Conservation (phyloP, 495 filamentous ascomycete genomes). For the Hypoxylon perforatum region DNA sequence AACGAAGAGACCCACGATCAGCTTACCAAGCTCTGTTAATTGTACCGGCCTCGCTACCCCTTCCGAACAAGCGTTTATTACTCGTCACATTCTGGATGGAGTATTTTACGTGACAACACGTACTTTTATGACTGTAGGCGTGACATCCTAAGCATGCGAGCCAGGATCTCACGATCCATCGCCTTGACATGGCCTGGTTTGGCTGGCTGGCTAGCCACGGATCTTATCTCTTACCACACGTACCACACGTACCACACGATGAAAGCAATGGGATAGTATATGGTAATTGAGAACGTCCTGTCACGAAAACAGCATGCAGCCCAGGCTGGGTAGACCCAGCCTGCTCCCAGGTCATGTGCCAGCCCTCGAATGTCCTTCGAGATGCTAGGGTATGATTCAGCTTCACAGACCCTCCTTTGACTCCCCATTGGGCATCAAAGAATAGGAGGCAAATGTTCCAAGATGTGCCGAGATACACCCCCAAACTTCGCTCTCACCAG, state of each 20-base stretch:
- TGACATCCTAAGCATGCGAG: conserved; percentile 2
- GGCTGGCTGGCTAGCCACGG: conserved; percentile 18
- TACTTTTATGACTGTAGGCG: conserved; percentile 2
- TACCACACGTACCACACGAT: conserved; percentile 27
- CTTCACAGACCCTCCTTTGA: conserved; percentile 13
- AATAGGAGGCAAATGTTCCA: not conserved
- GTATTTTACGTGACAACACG: conserved; percentile 23
- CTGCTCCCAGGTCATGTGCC: conserved; percentile 5
- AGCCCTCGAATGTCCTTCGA: conserved; percentile 13
- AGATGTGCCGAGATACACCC: conserved; percentile 12
- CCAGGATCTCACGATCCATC: conserved; percentile 22
- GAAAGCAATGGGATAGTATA: not conserved
- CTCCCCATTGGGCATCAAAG: conserved; percentile 31
- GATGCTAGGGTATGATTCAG: conserved; percentile 15
- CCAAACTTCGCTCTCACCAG: not conserved
- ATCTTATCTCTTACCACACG: no score
- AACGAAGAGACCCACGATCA: conserved; percentile 15
- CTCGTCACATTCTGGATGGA: conserved; percentile 23
- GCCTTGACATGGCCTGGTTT: conserved; percentile 8
- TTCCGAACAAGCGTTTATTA: conserved; percentile 32
- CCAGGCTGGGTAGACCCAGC: not conserved
- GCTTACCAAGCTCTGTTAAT: conserved; percentile 28
- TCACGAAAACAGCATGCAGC: conserved; percentile 16
- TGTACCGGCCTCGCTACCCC: conserved; percentile 27
- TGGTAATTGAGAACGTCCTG: not conserved